Evolutionary conservation across 176 grass and related monocot genomes (phyloP).

Genomic region (maize (Zea mays)): DNA sequence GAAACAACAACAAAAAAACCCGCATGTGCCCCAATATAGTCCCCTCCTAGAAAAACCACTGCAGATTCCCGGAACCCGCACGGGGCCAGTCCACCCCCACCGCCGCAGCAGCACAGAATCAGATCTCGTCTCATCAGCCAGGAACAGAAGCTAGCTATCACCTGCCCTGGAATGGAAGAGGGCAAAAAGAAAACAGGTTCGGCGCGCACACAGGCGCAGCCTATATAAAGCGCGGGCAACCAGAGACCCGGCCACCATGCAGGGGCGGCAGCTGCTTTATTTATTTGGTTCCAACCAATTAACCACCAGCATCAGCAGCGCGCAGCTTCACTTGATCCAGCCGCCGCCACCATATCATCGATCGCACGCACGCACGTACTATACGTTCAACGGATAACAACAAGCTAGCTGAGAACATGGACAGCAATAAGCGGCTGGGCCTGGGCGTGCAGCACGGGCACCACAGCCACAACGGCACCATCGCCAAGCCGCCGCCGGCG

Average conservation of each 20-base stretch:
- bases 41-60: not conserved
- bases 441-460: constrained; percentile 46
- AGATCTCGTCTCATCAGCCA: not conserved
- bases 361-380: not conserved
- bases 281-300: not conserved
- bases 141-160: constrained; percentile 31
- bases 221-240: constrained; percentile 43
- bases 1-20: too few relatives aligned
- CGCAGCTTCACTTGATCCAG: constrained; percentile 21
- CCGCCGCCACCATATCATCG: too few relatives aligned
- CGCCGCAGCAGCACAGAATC: constrained; percentile 1
- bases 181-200: not conserved
- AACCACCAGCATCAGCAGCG: too few relatives aligned
- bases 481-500: constrained; percentile 58
- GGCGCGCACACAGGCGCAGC: constrained; percentile 20
- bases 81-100: not conserved
- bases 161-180: not conserved
- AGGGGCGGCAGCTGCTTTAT: not conserved
- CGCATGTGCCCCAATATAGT: constrained; percentile 38
- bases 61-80: constrained; percentile 50
- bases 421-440: too few relatives aligned
- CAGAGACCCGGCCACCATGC: too few relatives aligned
- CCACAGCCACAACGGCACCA: constrained; percentile 26
- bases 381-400: constrained; percentile 1
- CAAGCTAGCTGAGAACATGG: constrained; percentile 30